Evolutionary conservation across 2,329 filamentous ascomycete species (phyloP).

Genomic region (Bipolaris oryzae): DNA sequence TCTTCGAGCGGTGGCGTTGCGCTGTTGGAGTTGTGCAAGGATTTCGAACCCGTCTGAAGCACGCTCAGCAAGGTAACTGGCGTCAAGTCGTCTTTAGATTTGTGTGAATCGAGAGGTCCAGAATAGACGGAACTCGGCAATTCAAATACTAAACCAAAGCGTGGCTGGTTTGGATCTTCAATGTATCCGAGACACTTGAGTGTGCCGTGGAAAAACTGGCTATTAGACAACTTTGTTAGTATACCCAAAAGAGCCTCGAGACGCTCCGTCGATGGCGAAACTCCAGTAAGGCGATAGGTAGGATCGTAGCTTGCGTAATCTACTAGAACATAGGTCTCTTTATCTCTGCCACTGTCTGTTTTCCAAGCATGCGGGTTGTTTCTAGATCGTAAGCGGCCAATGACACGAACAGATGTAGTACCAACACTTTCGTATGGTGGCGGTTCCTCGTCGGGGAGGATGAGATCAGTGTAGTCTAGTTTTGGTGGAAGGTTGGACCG

Average conservation of each 20-base stretch:
- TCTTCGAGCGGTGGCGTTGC: slow-evolving; percentile 66
- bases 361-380: slow-evolving; percentile 49
- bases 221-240: slow-evolving; percentile 36
- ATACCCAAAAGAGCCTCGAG: slow-evolving; percentile 51
- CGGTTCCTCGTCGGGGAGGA: slow-evolving; percentile 55
- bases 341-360: slow-evolving; percentile 40
- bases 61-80: slow-evolving; percentile 56
- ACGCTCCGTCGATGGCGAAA: slow-evolving; percentile 54
- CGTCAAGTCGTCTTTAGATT: slow-evolving; percentile 42
- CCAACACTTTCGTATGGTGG: slow-evolving; percentile 57
- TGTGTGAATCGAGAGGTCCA: slow-evolving; percentile 61
- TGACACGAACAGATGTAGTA: slow-evolving; percentile 52
- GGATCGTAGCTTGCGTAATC: slow-evolving; percentile 67
- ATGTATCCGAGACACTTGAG: slow-evolving; percentile 72
- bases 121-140: slow-evolving; percentile 63
- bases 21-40: slow-evolving; percentile 49
- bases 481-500: slow-evolving; percentile 49
- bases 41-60: slow-evolving; percentile 54
- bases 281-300: slow-evolving; percentile 55
- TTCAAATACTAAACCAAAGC: slow-evolving; percentile 76
- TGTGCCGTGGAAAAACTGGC: slow-evolving; percentile 47
- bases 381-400: slow-evolving; percentile 51
- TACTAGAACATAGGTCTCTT: slow-evolving; percentile 65
- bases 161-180: slow-evolving; percentile 71
- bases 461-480: slow-evolving; percentile 51